phyloP scores from a whole-genome alignment of 169 alveolate species.

The Theileria annulata region DNA sequence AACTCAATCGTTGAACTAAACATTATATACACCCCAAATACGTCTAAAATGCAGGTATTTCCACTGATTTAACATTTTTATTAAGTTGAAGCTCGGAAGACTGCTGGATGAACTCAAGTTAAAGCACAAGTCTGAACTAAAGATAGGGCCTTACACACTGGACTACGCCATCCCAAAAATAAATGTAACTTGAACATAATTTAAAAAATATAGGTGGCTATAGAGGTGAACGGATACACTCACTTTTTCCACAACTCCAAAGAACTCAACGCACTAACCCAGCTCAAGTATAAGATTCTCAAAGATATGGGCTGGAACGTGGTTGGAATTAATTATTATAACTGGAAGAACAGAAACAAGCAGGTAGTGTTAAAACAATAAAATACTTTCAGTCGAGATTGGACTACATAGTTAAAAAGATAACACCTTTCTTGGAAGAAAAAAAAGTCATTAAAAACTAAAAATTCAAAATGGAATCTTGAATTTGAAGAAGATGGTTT shows the following conservation, averaged over 20 bases:
- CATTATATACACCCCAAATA: slow-evolving; percentile 48
- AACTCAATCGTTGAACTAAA: slow-evolving; percentile 29
- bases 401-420: slow-evolving; percentile 11
- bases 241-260: slow-evolving; percentile 62
- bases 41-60: slow-evolving; percentile 66
- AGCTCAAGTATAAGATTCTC: slow-evolving; percentile 55
- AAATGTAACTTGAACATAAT: slow-evolving; percentile 2
- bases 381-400: slow-evolving; percentile 3
- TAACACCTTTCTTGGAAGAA: neutral
- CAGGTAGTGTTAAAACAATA: slow-evolving; percentile 29
- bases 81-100: slow-evolving; percentile 30
- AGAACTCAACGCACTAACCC: slow-evolving; percentile 39
- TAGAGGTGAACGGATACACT: slow-evolving; percentile 66
- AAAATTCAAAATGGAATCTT: neutral
- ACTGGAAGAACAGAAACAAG: slow-evolving; percentile 59
- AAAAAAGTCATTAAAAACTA: neutral
- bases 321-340: slow-evolving; percentile 57
- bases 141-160: slow-evolving; percentile 63
- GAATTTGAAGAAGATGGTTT: neutral
- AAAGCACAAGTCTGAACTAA: slow-evolving; percentile 27
- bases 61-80: neutral
- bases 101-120: slow-evolving; percentile 50
- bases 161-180: slow-evolving; percentile 63
- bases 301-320: slow-evolving; percentile 64
- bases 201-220: slow-evolving; percentile 41